Evolutionary conservation across 441 rosid species (phyloP).

Genomic region (Gossypium davidsonii): DNA sequence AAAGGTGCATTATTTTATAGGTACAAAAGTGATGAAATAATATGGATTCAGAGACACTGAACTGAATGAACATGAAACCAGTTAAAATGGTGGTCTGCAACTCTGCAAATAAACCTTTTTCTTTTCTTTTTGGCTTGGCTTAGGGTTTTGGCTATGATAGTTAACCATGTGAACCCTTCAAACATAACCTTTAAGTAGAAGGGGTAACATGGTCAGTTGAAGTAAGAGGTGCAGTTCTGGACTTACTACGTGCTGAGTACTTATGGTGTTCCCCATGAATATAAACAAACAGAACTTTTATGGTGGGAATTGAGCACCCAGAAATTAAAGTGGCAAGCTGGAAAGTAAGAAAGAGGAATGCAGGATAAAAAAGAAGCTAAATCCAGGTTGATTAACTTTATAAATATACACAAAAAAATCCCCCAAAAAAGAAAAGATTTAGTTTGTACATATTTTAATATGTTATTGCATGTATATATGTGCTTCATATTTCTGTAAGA

Average conservation of each 20-base stretch:
- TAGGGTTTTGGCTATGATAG: constrained; percentile 14
- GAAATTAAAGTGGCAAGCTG: constrained; percentile 21
- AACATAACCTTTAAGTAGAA: not conserved
- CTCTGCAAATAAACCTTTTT: not conserved
- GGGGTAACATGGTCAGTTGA: constrained; percentile 1
- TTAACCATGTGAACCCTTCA: not conserved
- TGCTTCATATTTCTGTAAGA: not conserved
- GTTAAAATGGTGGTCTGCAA: not conserved
- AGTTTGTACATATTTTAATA: not conserved
- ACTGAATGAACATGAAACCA: no score
- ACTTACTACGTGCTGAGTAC: not conserved
- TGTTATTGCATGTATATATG: not conserved
- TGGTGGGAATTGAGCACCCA: constrained; percentile 23
- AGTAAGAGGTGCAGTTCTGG: constrained; percentile 15
- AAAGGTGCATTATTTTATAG: not conserved
- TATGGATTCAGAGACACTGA: no score
- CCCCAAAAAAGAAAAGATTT: not conserved
- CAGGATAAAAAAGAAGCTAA: constrained; percentile 1
- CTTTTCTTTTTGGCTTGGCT: constrained; percentile 12
- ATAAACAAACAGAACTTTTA: constrained; percentile 27
- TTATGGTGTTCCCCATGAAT: constrained; percentile 17
- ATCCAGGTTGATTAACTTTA: constrained; percentile 18
- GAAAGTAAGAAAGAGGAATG: not conserved
- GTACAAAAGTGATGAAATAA: not conserved
- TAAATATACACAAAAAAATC: not conserved